Evolutionary conservation across 768 basidiomycete species (phyloP), one percentile per base, ranked within the genome.

Genomic region (Plicaturopsis crispa): DNA sequence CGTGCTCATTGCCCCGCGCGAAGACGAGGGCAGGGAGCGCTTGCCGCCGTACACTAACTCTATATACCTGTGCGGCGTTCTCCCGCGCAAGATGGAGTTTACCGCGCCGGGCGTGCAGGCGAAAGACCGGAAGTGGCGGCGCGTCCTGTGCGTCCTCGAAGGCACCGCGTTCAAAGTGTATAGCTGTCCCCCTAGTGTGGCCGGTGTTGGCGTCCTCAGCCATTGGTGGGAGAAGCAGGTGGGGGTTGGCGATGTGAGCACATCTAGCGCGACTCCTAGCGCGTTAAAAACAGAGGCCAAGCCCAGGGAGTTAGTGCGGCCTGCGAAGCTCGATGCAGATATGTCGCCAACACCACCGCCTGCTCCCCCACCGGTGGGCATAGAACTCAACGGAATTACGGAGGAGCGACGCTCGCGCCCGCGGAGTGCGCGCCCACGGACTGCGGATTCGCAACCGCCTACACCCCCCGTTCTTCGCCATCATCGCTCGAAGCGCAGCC

Each of bases 21-120:
- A 84, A n/a, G 88, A 93, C 43, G 94, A 94, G 54, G 94, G 89
- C 6, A 61, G 49, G 33, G 94, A 99, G 59, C 57, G 56, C 26
- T 70, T 99, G 1, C 96, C 96, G 0, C 30, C 56, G 4, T 99
- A 99, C 57, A 74, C 72, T 43, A 97, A 96, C 60, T 61, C 68
- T 12, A 73, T 98, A 13, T 80, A 87, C 51, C 75, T 97, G 49
- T 72, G 76, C 24, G 88, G 81, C 3, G 70, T 80, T 38, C 74
- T 99, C 66, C 84, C 84, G 1, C 77, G 87, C 33, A 99, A 99
- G 69, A 75, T 92, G 79, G 96, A 99, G 66, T 98, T 99, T 54
- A 66, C 62, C 4, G 60, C 71, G 8, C 90, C 92, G 0, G 92
- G 92, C 5, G 67, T 88, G 2, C 88, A 94, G 57, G 82, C 93